These are phyloP conservation scores for Wickerhamomyces queroliae DNA, from an alignment of 805 yeast species.

Conservation along the genomic window DNA sequence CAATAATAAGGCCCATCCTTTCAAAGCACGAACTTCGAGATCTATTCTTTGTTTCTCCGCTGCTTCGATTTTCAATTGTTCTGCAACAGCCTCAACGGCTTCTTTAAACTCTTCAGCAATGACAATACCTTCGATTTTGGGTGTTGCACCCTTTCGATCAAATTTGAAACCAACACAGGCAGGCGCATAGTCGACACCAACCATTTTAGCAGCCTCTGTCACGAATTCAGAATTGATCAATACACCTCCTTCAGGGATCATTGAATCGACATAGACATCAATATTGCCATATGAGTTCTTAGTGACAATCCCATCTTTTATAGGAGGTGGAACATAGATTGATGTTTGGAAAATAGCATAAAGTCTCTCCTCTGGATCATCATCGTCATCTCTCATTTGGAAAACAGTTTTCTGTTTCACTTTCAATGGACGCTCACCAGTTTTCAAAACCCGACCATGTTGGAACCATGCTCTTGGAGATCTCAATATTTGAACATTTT, in stretches of 20 bases:
- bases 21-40: slow-evolving; percentile 43
- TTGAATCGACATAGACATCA: slow-evolving; percentile 68
- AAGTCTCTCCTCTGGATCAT: slow-evolving; percentile 51
- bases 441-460: slow-evolving; percentile 66
- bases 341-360: slow-evolving; percentile 81
- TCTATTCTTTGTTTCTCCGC: slow-evolving; percentile 33
- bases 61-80: slow-evolving; percentile 39
- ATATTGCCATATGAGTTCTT: slow-evolving; percentile 80
- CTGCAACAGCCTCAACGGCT: slow-evolving; percentile 49
- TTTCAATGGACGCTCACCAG: slow-evolving; percentile 65
- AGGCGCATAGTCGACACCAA: slow-evolving; percentile 75
- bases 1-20: slow-evolving; percentile 37
- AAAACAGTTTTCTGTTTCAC: slow-evolving; percentile 27
- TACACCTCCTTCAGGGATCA: slow-evolving; percentile 80
- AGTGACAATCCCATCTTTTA: slow-evolving; percentile 60
- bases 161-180: slow-evolving; percentile 89
- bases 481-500: slow-evolving; percentile 54
- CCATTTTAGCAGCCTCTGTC: slow-evolving; percentile 61
- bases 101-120: slow-evolving; percentile 57
- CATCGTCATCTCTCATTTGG: slow-evolving; percentile 27
- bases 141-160: slow-evolving; percentile 46
- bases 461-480: slow-evolving; percentile 86
- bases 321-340: slow-evolving; percentile 53
- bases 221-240: slow-evolving; percentile 51
- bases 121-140: slow-evolving; percentile 70